Evolutionary conservation across 1,284 basidiomycete genomes (phyloP).

Genomic region (Heliocybe sulcata): DNA sequence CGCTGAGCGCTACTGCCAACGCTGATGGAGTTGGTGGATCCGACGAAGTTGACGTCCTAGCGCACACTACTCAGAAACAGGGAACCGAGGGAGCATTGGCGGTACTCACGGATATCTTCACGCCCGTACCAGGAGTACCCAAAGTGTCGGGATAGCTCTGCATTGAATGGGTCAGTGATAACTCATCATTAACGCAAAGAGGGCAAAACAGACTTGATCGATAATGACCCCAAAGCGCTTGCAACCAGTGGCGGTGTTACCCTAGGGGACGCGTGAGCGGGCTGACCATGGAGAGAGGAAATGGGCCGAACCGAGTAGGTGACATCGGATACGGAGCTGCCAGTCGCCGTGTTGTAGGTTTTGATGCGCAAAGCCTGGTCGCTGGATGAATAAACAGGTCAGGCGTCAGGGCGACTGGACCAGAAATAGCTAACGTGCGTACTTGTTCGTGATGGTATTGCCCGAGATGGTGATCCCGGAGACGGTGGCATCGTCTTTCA

Average conservation of each 20-base stretch:
- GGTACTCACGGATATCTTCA: slow-evolving; percentile 22
- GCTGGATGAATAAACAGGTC: slow-evolving; percentile 13
- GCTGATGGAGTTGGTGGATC: slow-evolving; percentile 26
- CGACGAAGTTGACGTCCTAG: slow-evolving; percentile 34
- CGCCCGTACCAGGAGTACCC: slow-evolving; percentile 41
- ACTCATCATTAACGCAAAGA: too few relatives aligned
- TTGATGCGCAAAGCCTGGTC: slow-evolving; percentile 36
- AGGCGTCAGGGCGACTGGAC: too few relatives aligned
- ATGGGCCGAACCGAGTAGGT: slow-evolving; percentile 28
- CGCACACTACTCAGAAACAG: too few relatives aligned
- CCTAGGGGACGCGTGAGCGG: slow-evolving; percentile 24
- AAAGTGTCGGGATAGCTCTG: slow-evolving; percentile 40
- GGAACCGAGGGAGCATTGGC: too few relatives aligned
- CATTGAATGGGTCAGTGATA: background rate
- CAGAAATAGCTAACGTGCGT: background rate
- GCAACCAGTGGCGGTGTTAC: slow-evolving; percentile 33
- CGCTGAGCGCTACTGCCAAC: slow-evolving; percentile 27
- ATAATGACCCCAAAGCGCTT: slow-evolving; percentile 37
- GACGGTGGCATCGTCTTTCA: background rate
- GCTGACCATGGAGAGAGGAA: too few relatives aligned
- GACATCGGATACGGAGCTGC: slow-evolving; percentile 25
- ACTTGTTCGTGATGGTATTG: background rate
- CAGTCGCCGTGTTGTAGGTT: slow-evolving; percentile 25
- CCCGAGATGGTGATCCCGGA: background rate
- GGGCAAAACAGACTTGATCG: slow-evolving; percentile 12